A percentile compares a stretch with the other conserved stretches of the same genome.
Evolutionary conservation across 345 rosid genomes (phyloP).

Genomic region (Mangifera indica): DNA sequence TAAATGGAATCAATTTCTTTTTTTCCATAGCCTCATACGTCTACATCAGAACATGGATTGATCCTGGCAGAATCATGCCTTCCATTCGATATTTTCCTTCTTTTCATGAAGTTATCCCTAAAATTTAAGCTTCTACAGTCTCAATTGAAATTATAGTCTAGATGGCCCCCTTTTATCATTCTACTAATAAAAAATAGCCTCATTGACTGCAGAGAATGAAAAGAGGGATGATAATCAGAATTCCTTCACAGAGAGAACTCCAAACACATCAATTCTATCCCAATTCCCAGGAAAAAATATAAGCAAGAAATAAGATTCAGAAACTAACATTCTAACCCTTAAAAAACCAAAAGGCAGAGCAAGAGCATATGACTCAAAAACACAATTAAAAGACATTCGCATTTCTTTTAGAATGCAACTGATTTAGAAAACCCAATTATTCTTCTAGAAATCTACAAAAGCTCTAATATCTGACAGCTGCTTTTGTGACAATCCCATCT

Average conservation of each 20-base stretch:
- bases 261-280: too few relatives aligned
- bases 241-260: too few relatives aligned
- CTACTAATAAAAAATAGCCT: neutral
- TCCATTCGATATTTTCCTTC: neutral
- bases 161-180: neutral
- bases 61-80: neutral
- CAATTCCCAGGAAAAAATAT: too few relatives aligned
- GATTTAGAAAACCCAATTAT: neutral
- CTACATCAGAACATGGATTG: neutral
- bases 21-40: neutral
- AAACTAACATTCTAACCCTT: too few relatives aligned
- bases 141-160: neutral
- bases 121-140: neutral
- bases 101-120: neutral
- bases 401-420: too few relatives aligned
- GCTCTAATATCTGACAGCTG: neutral
- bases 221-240: neutral
- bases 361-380: too few relatives aligned
- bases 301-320: too few relatives aligned
- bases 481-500: neutral
- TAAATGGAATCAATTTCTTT: neutral
- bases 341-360: too few relatives aligned
- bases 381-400: too few relatives aligned
- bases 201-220: neutral
- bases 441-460: neutral